Base-by-base conservation (phyloP, 257 asterid species). In the Nicotiana undulata region DNA sequence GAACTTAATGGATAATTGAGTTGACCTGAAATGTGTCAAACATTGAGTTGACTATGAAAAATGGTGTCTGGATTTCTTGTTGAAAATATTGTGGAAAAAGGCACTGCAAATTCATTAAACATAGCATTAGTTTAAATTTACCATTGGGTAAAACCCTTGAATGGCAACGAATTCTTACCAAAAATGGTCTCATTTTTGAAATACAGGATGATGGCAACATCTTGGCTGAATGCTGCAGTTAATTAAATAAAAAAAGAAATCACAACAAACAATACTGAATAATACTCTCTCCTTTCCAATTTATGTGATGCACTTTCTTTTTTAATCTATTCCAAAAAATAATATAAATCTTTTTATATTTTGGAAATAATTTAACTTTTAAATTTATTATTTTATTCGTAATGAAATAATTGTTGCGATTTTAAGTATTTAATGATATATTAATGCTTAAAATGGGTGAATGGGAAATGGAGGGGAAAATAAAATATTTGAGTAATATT, bases 1-100 rank as follows among this genome's bases (percentile, higher is more conserved):
- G 37, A 18, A 70, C 3, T 46, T 70, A n/a, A 70, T 44, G 37
- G 58, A 44, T 13, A 44, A 6, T 46, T 15, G 15, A 24, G 3
- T 46, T 46, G 24, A 72, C 78, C 78, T 72, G 78, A 49, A 24
- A 72, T 15, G 78, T 46, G 56, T 72, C 78, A 49, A 72, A 72
- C 78, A 72, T 49, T 6, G 61, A 72, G 78, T 46, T 72, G 61
- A 72, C 78, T 72, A 72, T 46, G 61, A 72, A 72, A 72, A 72
- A 13, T 24, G 78, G 78, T 46, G 78, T 72, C 78, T 24, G 49
- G 78, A 72, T 72, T 72, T 7, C 78, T 46, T 72, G 15, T 46
- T 72, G 78, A 24, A 72, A 72, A 46, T 72, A 46, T 24, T 49
- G 78, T 15, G 78, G 61, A 15, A 72, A 72, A 24, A 72, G 78